phyloP scores from a whole-genome alignment of 2,329 filamentous ascomycete genomes.

The Colletotrichum gloeosporioides region DNA sequence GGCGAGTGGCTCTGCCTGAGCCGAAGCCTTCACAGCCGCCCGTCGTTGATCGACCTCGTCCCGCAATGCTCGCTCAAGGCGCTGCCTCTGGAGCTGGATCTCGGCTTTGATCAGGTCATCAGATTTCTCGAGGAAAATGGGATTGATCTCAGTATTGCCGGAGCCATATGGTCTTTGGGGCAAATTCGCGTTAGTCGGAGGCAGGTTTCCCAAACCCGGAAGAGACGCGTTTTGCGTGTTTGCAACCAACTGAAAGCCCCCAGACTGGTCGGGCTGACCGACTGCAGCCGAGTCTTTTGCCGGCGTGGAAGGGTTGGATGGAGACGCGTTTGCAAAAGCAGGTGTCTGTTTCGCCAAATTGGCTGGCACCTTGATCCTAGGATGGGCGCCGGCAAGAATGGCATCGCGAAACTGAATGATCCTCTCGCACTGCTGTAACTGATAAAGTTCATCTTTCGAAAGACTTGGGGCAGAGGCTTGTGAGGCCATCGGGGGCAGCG shows the following conservation, averaged over 20 bases:
- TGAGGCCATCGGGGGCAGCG: slow-evolving; percentile 25
- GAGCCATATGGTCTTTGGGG: slow-evolving; percentile 45
- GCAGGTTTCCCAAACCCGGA: slow-evolving; percentile 26
- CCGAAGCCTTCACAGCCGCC: slow-evolving; percentile 44
- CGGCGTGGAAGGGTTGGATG: slow-evolving; percentile 9
- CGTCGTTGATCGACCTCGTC: slow-evolving; percentile 76
- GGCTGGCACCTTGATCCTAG: slow-evolving; percentile 61
- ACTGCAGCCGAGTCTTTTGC: not conserved
- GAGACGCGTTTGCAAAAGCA: slow-evolving; percentile 24
- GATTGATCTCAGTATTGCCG: slow-evolving; percentile 74
- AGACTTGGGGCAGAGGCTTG: slow-evolving; percentile 30
- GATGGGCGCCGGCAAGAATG: slow-evolving; percentile 78
- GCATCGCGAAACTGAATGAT: slow-evolving; percentile 82
- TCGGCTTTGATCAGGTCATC: slow-evolving; percentile 84
- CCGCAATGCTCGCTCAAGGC: slow-evolving; percentile 77
- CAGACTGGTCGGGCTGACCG: slow-evolving; percentile 23
- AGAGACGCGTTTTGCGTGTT: slow-evolving; percentile 40
- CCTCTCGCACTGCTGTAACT: slow-evolving; percentile 76
- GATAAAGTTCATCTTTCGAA: slow-evolving; percentile 56
- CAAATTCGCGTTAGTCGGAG: slow-evolving; percentile 35
- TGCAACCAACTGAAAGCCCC: slow-evolving; percentile 39
- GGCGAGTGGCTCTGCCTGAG: slow-evolving; percentile 57
- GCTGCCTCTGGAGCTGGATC: slow-evolving; percentile 78
- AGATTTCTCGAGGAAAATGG: slow-evolving; percentile 85
- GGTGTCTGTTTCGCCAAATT: slow-evolving; percentile 35